Evolutionary conservation across 73 alveolate species (phyloP).

Genomic region (Tetrahymena borealis): DNA sequence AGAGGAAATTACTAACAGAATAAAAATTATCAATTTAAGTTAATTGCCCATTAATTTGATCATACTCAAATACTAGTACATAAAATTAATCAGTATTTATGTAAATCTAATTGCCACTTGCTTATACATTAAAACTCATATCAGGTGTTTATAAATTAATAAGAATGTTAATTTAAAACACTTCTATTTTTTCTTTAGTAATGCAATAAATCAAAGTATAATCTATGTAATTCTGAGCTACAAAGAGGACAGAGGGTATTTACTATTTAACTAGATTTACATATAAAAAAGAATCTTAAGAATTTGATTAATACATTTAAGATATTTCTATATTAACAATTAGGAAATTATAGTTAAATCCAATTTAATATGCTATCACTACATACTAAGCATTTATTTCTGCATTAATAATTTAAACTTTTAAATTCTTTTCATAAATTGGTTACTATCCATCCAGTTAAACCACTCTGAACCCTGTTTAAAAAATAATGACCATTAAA

Average conservation of each 20-base stretch:
- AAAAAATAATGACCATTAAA: not conserved
- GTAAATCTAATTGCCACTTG: not conserved
- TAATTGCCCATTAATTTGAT: not conserved
- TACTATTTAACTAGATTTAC: not conserved
- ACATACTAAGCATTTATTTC: not conserved
- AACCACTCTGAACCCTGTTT: not conserved
- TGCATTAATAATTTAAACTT: not conserved
- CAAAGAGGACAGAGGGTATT: not conserved
- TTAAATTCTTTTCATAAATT: not conserved
- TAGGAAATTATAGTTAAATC: not conserved
- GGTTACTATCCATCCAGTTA: not conserved
- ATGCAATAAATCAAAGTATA: not conserved
- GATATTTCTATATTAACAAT: not conserved
- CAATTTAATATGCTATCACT: not conserved
- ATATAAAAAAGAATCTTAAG: not conserved
- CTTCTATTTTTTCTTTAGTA: not conserved
- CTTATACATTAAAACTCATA: not conserved
- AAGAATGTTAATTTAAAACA: not conserved
- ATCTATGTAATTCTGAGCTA: not conserved
- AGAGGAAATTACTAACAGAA: not conserved
- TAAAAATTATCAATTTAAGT: not conserved
- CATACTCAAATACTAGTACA: not conserved
- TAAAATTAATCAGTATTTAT: not conserved
- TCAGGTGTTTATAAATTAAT: not conserved
- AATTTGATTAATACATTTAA: not conserved